Evolutionary conservation across 2,329 filamentous ascomycete genomes (phyloP), one percentile per base, ranked within the genome.

Genomic region (Botrytis galanthina): DNA sequence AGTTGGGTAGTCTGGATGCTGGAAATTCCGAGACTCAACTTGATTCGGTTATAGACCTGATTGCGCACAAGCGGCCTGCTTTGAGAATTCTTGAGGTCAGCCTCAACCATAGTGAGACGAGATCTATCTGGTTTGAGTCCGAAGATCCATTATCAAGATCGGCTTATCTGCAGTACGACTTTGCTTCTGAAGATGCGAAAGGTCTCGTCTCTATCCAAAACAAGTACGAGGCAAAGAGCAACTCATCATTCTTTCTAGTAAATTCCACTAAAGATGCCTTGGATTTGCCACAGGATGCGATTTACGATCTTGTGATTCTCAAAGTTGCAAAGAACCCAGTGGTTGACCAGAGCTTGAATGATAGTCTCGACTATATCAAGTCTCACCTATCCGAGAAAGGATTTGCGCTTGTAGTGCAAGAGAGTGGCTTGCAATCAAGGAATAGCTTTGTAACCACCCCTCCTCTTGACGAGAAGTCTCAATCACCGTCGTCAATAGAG

Each of bases 41-140:
- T 26, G 70, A 54, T 39, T 73, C 54, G 72, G 73, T 82, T 2
- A 70, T 84, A 9, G 80, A 84, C 66, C 73, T 83, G 0, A 71
- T 83, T 0, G 81, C 79, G 0, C 81, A 84, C 73, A 82, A 81
- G 72, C 82, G 78, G 35, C 83, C 83, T 2, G 57, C 64, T 2
- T 76, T 82, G 3, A 79, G 73, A 1, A 78, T 84, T 18, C 61
- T 83, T 0, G 82, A 84, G 70, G 54, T 83, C n/a, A 63, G 59
- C 32, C 5, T 82, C 12, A 74, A 76, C 54, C 14, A 70, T 4
- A 61, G 9, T 1, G 79, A 81, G 39, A 48, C 69, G 2, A 78
- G 78, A 7, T 77, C 75, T 48, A 37, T 81, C 4, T 82, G 81
- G 80, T 74, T 82, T 35, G 68, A 75, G n/a, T 22, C 35, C 35